phyloP scores from a whole-genome alignment of 2,329 filamentous ascomycete species.

The Pseudogymnoascus verrucosus region DNA sequence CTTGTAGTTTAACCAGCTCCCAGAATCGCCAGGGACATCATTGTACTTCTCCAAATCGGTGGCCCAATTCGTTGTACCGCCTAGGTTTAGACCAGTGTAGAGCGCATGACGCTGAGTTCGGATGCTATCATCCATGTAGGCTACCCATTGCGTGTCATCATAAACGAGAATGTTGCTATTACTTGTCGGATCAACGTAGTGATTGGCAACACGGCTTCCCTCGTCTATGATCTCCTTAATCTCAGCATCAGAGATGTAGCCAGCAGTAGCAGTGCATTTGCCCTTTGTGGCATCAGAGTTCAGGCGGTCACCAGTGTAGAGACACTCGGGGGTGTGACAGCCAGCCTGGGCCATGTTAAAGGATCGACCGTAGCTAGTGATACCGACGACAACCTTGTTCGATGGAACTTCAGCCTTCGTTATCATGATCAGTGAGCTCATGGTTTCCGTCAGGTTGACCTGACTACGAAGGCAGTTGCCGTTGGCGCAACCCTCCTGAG shows the following conservation, averaged over 20 bases:
- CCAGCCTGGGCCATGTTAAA: conserved; percentile 29
- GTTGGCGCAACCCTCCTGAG: conserved; percentile 24
- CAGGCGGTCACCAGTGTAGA: conserved; percentile 19
- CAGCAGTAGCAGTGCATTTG: conserved; percentile 26
- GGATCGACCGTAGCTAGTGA: conserved; percentile 28
- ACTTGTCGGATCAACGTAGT: conserved; percentile 10
- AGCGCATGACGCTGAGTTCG: conserved; percentile 18
- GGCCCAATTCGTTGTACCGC: conserved; percentile 30
- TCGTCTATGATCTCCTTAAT: conserved; percentile 26
- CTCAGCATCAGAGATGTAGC: conserved; percentile 30
- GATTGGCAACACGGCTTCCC: conserved; percentile 13
- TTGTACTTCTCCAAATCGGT: conserved; percentile 22
- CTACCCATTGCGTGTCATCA: conserved; percentile 22
- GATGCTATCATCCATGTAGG: conserved; percentile 21
- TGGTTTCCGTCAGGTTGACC: conserved; percentile 32
- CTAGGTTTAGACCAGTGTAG: conserved; percentile 23
- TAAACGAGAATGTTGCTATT: conserved; percentile 20
- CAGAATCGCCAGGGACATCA: not conserved
- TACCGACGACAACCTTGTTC: conserved; percentile 28
- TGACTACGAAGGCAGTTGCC: conserved; percentile 29
- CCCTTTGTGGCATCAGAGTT: conserved; percentile 25
- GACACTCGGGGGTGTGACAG: conserved; percentile 22
- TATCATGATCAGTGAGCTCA: conserved; percentile 29
- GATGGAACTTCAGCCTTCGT: conserved; percentile 29
- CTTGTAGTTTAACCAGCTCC: conserved; percentile 4